phyloP scores from a whole-genome alignment of 1,284 basidiomycete genomes.

The Hypsizygus ulmarius region DNA sequence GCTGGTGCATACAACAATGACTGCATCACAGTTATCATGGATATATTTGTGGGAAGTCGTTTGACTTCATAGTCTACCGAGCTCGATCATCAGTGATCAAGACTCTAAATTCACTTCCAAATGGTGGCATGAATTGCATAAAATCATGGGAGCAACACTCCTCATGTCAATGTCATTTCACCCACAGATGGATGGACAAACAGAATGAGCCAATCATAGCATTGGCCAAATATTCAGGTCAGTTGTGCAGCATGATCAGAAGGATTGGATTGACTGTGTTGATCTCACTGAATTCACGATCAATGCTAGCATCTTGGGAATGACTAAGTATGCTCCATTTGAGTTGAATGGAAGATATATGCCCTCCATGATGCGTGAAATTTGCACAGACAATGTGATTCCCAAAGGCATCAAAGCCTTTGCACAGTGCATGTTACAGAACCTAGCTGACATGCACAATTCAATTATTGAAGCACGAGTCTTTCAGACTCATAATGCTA shows the following conservation, averaged over 20 bases:
- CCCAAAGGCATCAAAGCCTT: constrained; percentile 24
- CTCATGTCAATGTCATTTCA: constrained; percentile 44
- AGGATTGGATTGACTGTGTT: constrained; percentile 30
- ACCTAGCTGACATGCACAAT: constrained; percentile 28
- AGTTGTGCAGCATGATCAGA: constrained; percentile 28
- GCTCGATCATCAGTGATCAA: constrained; percentile 31
- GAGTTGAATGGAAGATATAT: constrained; percentile 32
- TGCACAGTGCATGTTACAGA: constrained; percentile 20
- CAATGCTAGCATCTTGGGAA: constrained; percentile 27
- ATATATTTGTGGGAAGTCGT: constrained; percentile 27
- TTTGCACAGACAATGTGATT: constrained; percentile 3
- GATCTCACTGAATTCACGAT: constrained; percentile 34
- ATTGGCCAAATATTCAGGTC: constrained; percentile 29
- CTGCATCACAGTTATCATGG: constrained; percentile 26
- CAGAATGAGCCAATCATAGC: constrained; percentile 28
- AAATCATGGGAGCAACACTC: constrained; percentile 31
- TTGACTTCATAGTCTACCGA: constrained; percentile 33
- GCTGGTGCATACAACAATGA: constrained; percentile 22
- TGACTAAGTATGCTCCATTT: constrained; percentile 36
- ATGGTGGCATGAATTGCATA: constrained; percentile 33
- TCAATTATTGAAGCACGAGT: constrained; percentile 26
- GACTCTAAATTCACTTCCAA: constrained; percentile 34
- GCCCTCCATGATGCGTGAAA: constrained; percentile 3
- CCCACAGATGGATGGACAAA: constrained; percentile 39
- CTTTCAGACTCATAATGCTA: constrained; percentile 26